phyloP scores from a whole-genome alignment of 306 rosid species.

The Prosopis cineraria region DNA sequence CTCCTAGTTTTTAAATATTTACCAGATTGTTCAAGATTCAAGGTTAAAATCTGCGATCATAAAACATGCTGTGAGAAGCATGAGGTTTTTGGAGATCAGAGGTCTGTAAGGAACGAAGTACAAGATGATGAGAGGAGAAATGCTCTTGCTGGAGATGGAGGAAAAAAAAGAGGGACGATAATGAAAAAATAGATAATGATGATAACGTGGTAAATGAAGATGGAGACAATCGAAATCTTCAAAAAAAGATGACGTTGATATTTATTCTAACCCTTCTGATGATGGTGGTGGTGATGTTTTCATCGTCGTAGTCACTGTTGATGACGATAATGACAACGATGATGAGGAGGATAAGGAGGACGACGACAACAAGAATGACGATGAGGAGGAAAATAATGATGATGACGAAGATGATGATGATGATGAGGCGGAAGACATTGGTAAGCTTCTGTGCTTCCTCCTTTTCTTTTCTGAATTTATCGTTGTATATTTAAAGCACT shows the following conservation, averaged over 20 bases:
- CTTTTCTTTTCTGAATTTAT: too few species aligned
- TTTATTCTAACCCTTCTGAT: not conserved
- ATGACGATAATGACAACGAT: not conserved
- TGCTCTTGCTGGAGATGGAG: not conserved
- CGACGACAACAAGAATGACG: too few species aligned
- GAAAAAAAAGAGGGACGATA: not conserved
- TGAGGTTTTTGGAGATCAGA: not conserved
- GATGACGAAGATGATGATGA: too few species aligned
- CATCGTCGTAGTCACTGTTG: too few species aligned
- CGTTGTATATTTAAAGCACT: too few species aligned
- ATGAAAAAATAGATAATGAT: not conserved
- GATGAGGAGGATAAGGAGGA: too few species aligned
- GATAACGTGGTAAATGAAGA: not conserved
- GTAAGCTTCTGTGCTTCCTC: too few species aligned
- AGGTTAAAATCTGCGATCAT: not conserved
- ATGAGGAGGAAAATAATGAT: too few species aligned
- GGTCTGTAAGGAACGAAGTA: not conserved
- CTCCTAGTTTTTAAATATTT: not conserved
- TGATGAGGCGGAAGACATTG: too few species aligned
- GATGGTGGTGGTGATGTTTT: too few species aligned
- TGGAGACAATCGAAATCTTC: not conserved
- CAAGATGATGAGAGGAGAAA: not conserved
- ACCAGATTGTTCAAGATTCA: not conserved
- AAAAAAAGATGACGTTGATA: not conserved
- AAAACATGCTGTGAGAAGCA: not conserved